phyloP scores from a whole-genome alignment of 257 asterid genomes.

The Salvia splendens region DNA sequence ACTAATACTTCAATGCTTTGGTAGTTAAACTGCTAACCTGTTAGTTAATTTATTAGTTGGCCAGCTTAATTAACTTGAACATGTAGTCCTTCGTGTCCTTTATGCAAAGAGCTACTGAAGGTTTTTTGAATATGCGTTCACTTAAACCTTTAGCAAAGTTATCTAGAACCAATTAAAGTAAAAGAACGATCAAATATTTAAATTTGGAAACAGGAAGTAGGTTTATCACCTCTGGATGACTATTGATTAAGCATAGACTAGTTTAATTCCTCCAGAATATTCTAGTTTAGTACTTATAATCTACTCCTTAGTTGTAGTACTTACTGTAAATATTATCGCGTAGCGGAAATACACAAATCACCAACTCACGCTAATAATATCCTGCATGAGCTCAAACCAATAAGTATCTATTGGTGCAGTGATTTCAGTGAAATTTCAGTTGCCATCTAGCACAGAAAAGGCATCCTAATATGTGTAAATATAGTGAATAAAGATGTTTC shows the following conservation, averaged over 20 bases:
- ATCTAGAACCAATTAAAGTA: neutral
- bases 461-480: constrained; percentile 15
- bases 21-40: constrained; percentile 7
- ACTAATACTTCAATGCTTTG: neutral
- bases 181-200: constrained; percentile 15
- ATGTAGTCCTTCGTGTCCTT: neutral
- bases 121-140: neutral
- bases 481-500: constrained; percentile 22
- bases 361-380: neutral
- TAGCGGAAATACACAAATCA: no score
- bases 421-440: constrained; percentile 24
- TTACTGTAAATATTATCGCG: no score
- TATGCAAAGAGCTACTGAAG: constrained; percentile 11
- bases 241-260: no score
- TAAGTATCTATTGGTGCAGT: neutral
- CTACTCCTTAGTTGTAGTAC: no score
- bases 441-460: constrained; percentile 6
- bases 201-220: neutral
- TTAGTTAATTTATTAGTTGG: constrained; percentile 18
- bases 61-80: neutral
- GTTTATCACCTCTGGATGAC: constrained; percentile 10
- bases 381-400: constrained; percentile 23
- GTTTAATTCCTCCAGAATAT: no score
- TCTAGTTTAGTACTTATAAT: no score
- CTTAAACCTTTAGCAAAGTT: neutral